Evolutionary conservation across 1,139 yeast genomes (phyloP).

Genomic region (Taphrina deformans): DNA sequence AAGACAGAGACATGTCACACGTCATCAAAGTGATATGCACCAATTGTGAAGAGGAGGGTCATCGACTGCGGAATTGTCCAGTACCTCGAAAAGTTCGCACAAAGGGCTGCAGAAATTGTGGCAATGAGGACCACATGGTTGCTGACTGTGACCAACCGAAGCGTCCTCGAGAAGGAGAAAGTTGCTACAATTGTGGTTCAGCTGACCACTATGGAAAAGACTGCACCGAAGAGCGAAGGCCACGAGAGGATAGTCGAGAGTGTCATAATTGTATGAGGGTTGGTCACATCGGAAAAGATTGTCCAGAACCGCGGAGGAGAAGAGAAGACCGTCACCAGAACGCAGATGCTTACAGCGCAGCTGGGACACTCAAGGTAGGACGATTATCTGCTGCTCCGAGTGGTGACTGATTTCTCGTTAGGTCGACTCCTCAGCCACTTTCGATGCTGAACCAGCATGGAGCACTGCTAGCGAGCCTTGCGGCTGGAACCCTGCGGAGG

Average conservation of each 20-base stretch:
- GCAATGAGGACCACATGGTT: neutral
- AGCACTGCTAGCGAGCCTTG: neutral
- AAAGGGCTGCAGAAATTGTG: constrained; percentile 6
- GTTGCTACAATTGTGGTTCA: constrained; percentile 10
- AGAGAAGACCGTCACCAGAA: neutral
- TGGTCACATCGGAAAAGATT: constrained; percentile 15
- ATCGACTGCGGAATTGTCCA: constrained; percentile 5
- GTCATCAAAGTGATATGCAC: constrained; percentile 7
- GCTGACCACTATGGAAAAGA: neutral
- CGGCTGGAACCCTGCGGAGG: neutral
- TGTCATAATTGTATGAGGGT: constrained; percentile 5
- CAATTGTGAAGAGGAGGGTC: constrained; percentile 14
- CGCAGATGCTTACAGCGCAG: neutral
- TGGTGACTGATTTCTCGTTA: neutral
- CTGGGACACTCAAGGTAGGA: neutral
- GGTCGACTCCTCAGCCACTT: neutral
- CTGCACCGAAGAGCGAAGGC: constrained; percentile 5
- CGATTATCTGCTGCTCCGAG: neutral
- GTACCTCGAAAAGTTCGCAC: constrained; percentile 3
- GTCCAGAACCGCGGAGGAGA: constrained; percentile 11
- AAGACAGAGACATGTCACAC: constrained; percentile 13
- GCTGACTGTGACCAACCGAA: constrained; percentile 15
- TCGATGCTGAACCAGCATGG: neutral
- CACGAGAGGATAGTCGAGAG: constrained; percentile 7
- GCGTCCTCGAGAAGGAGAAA: neutral